Evolutionary conservation across 177 flowering plant genomes (phyloP), one percentile per base, ranked within the genome.

Genomic region (Vitis hybrid): DNA sequence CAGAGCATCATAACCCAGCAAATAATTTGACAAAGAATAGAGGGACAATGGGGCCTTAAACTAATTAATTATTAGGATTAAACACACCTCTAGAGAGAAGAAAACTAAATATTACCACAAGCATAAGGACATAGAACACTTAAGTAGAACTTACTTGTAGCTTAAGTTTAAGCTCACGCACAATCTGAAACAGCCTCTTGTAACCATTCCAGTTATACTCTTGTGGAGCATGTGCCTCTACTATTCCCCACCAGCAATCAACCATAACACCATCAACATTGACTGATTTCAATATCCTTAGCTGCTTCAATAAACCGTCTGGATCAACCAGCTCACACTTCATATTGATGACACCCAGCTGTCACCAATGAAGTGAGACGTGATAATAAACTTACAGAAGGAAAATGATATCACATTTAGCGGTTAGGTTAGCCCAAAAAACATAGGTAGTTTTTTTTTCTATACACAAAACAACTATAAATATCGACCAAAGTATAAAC

Each of bases 171-270:
- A 93, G 88, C 65, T 88, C 97, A 61, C 82, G 86, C 39, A 89
- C 92, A 73, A 93, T 92, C 75, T 87, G 93, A 73, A 95, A 90
- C 31, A 95, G 91, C 75, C 79, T 79, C 70, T 79, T 85, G 80
- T 95, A 95, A 55, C 99, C 99, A 81, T 68, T 84, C 99, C 99
- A 93, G 61, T 93, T 89, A 78, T 93, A 95, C 65, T 88, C 86
- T 68, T 80, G 91, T 0, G 99, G 98, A 69, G 84, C 73, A 84
- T 87, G 93, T 26, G 93, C 93, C 82, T 95, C 99, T 15, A 91
- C 99, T 64, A 95, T 85, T 59, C 99, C 99, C 99, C 99, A 95
- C 99, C 99, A 95, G 78, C 98, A 93, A 76, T 95, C 90, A 73
- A 93, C 93, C 90, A 82, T 86, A 59, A 95, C 86, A 55, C 99